phyloP scores from a whole-genome alignment of 352 stramenopile species.

The Phytophthora citricola region DNA sequence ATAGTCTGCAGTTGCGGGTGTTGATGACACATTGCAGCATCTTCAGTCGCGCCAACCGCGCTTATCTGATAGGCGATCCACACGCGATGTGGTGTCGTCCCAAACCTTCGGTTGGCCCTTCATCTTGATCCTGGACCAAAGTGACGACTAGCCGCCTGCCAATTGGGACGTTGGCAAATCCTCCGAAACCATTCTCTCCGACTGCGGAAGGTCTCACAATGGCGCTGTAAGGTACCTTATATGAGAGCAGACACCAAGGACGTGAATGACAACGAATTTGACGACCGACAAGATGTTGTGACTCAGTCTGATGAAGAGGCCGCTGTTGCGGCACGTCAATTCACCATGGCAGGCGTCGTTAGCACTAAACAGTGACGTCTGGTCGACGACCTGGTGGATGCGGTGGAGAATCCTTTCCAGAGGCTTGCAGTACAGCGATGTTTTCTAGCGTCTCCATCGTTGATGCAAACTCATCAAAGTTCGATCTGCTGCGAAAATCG shows the following conservation, averaged over 20 bases:
- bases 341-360: conserved; percentile 77
- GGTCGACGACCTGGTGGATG: conserved; percentile 59
- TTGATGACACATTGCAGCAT: conserved; percentile 88
- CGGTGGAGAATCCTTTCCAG: conserved; percentile 3
- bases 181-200: not conserved
- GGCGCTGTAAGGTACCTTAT: conserved; percentile 35
- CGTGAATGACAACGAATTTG: conserved; percentile 38
- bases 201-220: conserved; percentile 8
- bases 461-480: conserved; percentile 11
- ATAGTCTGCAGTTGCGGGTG: conserved; percentile 71
- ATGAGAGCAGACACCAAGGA: conserved; percentile 66
- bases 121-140: conserved; percentile 30
- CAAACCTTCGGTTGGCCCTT: conserved; percentile 34
- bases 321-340: conserved; percentile 65
- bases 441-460: conserved; percentile 21
- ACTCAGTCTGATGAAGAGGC: conserved; percentile 62
- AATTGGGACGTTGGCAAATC: not conserved
- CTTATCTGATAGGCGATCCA: conserved; percentile 48
- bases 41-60: conserved; percentile 80
- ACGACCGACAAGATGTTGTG: conserved; percentile 59
- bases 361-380: conserved; percentile 84
- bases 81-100: conserved; percentile 36
- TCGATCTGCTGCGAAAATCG: not conserved
- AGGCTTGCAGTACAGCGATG: conserved; percentile 17
- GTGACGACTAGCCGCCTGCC: conserved; percentile 18